A percentile compares a stretch with the other conserved stretches of the same genome.
phyloP scores from a whole-genome alignment of 2,329 filamentous ascomycete species.

The Xylariaceae sp. region DNA sequence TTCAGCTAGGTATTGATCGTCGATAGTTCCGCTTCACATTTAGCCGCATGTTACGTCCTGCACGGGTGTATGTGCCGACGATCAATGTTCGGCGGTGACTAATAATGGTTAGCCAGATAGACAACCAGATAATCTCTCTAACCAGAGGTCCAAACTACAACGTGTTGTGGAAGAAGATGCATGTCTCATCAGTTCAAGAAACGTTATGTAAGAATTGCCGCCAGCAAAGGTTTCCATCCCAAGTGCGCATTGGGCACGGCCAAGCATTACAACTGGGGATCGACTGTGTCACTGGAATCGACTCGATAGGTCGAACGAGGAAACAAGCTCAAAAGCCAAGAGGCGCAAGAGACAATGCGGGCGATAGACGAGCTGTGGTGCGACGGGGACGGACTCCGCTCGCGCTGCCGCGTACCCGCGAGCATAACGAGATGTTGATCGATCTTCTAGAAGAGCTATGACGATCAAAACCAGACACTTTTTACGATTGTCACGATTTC shows the following conservation, averaged over 20 bases:
- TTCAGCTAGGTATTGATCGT: background rate
- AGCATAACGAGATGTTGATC: slow-evolving; percentile 11
- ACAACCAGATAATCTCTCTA: too few species aligned
- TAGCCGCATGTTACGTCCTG: background rate
- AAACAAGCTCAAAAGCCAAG: slow-evolving; percentile 21
- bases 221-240: background rate
- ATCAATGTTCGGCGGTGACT: background rate
- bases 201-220: background rate
- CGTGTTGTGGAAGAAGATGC: background rate
- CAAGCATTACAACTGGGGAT: background rate
- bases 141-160: background rate
- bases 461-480: slow-evolving; percentile 17
- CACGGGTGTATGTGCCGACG: background rate
- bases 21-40: background rate
- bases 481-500: background rate
- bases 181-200: background rate
- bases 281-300: background rate
- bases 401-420: slow-evolving; percentile 13
- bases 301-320: background rate
- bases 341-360: slow-evolving; percentile 11
- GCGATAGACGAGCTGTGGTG: slow-evolving; percentile 19
- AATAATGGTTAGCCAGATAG: background rate
- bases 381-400: slow-evolving; percentile 6
- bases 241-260: background rate
- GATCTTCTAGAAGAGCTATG: slow-evolving; percentile 20